These are phyloP conservation scores for Boletus rufocinnamomeus DNA, from an alignment of 768 basidiomycete species.

Conservation along the genomic window DNA sequence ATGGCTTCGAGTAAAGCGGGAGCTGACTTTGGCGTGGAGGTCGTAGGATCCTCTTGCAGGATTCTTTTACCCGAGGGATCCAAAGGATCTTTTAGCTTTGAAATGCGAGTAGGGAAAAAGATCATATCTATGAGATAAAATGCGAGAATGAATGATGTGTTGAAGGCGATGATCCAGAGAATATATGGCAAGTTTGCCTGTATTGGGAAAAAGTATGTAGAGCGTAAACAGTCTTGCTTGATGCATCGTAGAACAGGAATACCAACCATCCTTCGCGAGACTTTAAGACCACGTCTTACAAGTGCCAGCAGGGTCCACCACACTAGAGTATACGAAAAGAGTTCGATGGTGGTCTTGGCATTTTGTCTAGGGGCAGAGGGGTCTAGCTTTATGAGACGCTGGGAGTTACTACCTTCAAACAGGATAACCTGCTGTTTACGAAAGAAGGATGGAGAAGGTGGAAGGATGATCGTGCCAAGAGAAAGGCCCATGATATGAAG, in stretches of 20 bases:
- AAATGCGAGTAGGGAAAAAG: conserved; percentile 56
- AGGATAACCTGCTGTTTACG: conserved; percentile 45
- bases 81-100: conserved; percentile 26
- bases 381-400: conserved; percentile 11
- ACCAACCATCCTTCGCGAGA: conserved; percentile 68
- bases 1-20: conserved; percentile 72
- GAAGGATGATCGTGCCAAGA: conserved; percentile 77
- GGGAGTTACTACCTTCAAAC: conserved; percentile 6
- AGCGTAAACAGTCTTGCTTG: background rate
- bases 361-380: conserved; percentile 50
- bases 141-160: conserved; percentile 78
- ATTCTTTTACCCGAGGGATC: conserved; percentile 29
- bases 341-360: conserved; percentile 74
- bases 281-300: conserved; percentile 36
- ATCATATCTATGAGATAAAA: conserved; percentile 77
- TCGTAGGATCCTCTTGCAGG: conserved; percentile 27
- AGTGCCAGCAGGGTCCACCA: conserved; percentile 72
- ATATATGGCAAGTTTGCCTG: conserved; percentile 91
- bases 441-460: conserved; percentile 75
- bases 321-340: conserved; percentile 71
- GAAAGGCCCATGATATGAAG: conserved; percentile 87
- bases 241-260: background rate
- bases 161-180: conserved; percentile 87
- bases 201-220: background rate
- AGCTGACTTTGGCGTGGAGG: conserved; percentile 28